A percentile compares a stretch with the other conserved stretches of the same genome.
These are phyloP conservation scores for Citrus cavaleriei DNA, from an alignment of 345 rosid species.

Conservation along the genomic window DNA sequence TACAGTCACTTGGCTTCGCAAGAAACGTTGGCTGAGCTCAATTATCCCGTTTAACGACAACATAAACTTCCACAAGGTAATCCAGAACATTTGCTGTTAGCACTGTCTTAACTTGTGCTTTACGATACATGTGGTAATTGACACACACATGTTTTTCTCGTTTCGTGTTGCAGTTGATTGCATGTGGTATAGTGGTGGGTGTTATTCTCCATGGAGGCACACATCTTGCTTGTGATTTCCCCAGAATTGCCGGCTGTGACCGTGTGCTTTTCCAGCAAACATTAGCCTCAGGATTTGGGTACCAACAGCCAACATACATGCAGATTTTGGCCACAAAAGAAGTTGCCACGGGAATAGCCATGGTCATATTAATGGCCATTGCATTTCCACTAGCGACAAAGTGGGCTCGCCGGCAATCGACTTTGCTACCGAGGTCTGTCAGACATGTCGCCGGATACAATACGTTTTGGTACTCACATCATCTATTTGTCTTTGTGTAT, in stretches of 20 bases:
- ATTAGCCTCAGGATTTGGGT: conserved; percentile 37
- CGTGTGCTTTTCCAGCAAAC: conserved; percentile 33
- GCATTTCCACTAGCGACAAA: conserved; percentile 52
- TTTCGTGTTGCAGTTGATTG: conserved; percentile 30
- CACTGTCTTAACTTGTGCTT: too few relatives aligned
- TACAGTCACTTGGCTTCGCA: conserved; percentile 47
- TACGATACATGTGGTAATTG: too few relatives aligned
- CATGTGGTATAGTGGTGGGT: conserved; percentile 52
- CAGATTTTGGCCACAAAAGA: conserved; percentile 49
- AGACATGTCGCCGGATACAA: conserved; percentile 47
- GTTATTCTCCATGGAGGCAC: conserved; percentile 58
- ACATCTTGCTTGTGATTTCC: conserved; percentile 58
- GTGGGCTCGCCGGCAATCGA: conserved; percentile 48
- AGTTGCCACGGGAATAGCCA: conserved; percentile 44
- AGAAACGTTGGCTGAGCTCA: conserved; percentile 27
- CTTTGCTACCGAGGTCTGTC: conserved; percentile 39
- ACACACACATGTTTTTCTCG: not conserved
- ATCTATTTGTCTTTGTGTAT: conserved; percentile 46
- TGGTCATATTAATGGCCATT: conserved; percentile 52
- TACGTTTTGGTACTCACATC: conserved; percentile 64
- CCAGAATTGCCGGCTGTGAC: conserved; percentile 41
- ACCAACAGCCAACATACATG: conserved; percentile 46
- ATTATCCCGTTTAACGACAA: conserved; percentile 51
- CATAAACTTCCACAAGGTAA: conserved; percentile 55
- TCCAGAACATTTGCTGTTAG: not conserved